Conservation (phyloP, 2,329 filamentous ascomycete species). For the Ascochyta clinopodiicola region DNA sequence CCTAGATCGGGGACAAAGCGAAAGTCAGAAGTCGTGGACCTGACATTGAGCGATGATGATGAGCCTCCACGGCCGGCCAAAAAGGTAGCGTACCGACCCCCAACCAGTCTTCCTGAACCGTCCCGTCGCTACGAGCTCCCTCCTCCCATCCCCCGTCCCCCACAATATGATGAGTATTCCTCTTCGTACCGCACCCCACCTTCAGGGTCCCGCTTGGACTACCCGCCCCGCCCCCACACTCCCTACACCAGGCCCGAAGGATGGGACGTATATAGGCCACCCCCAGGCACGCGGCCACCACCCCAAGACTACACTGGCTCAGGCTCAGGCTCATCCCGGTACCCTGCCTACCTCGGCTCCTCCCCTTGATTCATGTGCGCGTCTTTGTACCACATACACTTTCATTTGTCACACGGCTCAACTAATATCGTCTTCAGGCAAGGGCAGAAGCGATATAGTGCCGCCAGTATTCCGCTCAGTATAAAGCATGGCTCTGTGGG, state of each 20-base stretch:
- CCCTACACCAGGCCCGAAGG: slow-evolving; percentile 8
- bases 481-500: not conserved
- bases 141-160: slow-evolving; percentile 31
- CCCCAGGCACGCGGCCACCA: slow-evolving; percentile 9
- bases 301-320: slow-evolving; percentile 15
- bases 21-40: slow-evolving; percentile 56
- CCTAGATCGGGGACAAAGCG: slow-evolving; percentile 51
- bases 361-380: slow-evolving; percentile 32
- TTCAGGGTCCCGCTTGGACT: slow-evolving; percentile 27
- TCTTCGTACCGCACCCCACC: slow-evolving; percentile 31
- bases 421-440: slow-evolving; percentile 26
- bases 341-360: slow-evolving; percentile 36
- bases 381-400: slow-evolving; percentile 12
- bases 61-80: slow-evolving; percentile 49
- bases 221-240: slow-evolving; percentile 20
- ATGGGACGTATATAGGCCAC: slow-evolving; percentile 11
- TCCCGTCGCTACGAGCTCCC: slow-evolving; percentile 40
- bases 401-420: slow-evolving; percentile 33
- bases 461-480: slow-evolving; percentile 1
- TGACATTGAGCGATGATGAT: slow-evolving; percentile 56
- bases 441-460: slow-evolving; percentile 42
- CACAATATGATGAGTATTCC: slow-evolving; percentile 20
- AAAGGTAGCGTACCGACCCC: slow-evolving; percentile 52
- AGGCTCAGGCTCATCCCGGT: slow-evolving; percentile 35
- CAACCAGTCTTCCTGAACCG: slow-evolving; percentile 44